phyloP scores from a whole-genome alignment of 2,329 filamentous ascomycete species.

The Verticillium tricorpus region DNA sequence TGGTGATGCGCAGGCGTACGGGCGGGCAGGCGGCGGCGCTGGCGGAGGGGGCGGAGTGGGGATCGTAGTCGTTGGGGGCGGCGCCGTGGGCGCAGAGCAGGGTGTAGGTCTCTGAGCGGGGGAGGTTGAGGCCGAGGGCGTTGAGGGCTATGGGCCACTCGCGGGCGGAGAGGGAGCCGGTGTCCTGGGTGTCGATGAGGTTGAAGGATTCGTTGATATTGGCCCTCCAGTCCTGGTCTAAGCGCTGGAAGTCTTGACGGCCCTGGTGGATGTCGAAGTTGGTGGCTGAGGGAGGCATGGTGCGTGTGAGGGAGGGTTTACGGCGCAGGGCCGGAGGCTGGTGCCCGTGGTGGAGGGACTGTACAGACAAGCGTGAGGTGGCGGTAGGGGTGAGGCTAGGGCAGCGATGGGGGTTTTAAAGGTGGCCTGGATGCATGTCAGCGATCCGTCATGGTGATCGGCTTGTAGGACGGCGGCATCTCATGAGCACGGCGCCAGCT shows the following conservation, averaged over 20 bases:
- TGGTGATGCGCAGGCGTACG: conserved; percentile 67
- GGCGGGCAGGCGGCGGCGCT: conserved; percentile 50
- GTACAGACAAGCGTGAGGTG: neutral
- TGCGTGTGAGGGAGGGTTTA: neutral
- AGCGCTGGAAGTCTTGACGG: conserved; percentile 11
- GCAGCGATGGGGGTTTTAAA: neutral
- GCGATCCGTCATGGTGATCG: no score
- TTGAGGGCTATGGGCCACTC: conserved; percentile 96
- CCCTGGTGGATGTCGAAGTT: conserved; percentile 12
- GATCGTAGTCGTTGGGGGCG: conserved; percentile 53
- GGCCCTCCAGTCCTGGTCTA: conserved; percentile 13
- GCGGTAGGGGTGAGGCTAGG: neutral
- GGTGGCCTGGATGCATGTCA: no score
- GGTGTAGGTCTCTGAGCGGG: conserved; percentile 77
- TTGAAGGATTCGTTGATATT: conserved; percentile 51
- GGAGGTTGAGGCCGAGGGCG: conserved; percentile 87
- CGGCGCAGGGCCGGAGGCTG: neutral
- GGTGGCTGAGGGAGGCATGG: conserved; percentile 9
- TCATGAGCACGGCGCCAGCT: no score
- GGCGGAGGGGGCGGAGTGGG: conserved; percentile 32
- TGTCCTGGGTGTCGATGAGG: conserved; percentile 95
- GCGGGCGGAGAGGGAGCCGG: conserved; percentile 92
- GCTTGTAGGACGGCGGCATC: no score
- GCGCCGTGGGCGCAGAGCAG: conserved; percentile 80
- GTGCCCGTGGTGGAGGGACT: neutral